A percentile compares a stretch with the other conserved stretches of the same genome.
These are phyloP conservation scores for Aspergillus ustus DNA, from an alignment of 2,329 filamentous ascomycete species.

Conservation along the genomic window DNA sequence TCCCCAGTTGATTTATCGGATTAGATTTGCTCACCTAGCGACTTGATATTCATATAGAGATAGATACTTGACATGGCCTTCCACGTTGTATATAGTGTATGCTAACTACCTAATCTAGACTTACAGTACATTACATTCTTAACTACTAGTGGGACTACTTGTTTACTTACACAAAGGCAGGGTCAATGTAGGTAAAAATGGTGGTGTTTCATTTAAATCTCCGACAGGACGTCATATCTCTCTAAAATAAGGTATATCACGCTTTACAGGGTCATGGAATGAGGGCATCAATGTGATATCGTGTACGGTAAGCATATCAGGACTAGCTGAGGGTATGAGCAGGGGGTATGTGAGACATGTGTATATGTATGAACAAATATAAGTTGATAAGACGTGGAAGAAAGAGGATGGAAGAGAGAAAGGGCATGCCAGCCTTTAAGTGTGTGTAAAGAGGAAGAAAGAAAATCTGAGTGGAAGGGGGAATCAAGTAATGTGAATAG, in stretches of 20 bases:
- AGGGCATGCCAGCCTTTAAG: not conserved
- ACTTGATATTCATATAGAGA: not conserved
- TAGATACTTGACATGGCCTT: not conserved
- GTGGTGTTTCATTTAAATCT: not conserved
- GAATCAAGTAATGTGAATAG: not conserved
- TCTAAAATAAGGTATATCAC: not conserved
- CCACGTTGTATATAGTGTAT: not conserved
- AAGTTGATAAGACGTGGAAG: not conserved
- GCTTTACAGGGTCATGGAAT: not conserved
- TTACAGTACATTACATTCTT: not conserved
- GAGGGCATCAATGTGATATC: not conserved
- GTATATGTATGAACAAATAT: not conserved
- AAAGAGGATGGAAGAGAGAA: not conserved
- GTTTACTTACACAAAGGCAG: not conserved
- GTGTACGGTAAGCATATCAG: not conserved
- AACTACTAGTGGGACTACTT: not conserved
- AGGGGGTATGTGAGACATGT: not conserved
- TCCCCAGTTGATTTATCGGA: constrained; percentile 11
- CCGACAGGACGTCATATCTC: not conserved
- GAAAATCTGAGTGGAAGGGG: not conserved
- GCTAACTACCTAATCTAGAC: not conserved
- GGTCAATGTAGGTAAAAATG: not conserved
- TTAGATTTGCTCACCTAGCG: not conserved
- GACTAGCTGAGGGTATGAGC: not conserved
- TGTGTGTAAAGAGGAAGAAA: not conserved